Percentiles rank a stretch among this genome's conserved stretches.
Evolutionary conservation across 169 alveolate species (phyloP).

Genomic region (Miamiensis avidus): DNA sequence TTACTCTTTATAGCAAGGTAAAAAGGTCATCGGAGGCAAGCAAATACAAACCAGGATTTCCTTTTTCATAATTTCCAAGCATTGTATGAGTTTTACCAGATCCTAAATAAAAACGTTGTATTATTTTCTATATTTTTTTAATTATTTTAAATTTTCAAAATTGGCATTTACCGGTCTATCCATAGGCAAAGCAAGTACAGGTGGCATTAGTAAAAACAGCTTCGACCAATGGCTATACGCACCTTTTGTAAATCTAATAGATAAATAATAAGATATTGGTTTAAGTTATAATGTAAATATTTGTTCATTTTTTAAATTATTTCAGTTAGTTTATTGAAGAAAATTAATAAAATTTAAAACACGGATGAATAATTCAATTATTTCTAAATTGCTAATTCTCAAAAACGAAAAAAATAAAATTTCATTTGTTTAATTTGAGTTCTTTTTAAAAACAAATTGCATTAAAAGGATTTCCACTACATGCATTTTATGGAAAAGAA

Average conservation of each 20-base stretch:
- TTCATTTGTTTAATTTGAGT: too few relatives aligned
- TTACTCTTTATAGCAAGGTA: slow-evolving; percentile 74
- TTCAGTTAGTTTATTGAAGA: too few relatives aligned
- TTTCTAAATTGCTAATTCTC: too few relatives aligned
- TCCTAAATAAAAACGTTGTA: slow-evolving; percentile 46
- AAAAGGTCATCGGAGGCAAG: slow-evolving; percentile 94
- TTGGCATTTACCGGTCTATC: slow-evolving; percentile 88
- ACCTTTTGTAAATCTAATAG: slow-evolving; percentile 22
- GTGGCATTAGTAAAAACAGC: slow-evolving; percentile 93
- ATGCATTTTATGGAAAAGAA: too few relatives aligned
- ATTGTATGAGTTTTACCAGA: slow-evolving; percentile 97
- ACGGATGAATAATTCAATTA: too few relatives aligned
- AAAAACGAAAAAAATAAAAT: too few relatives aligned
- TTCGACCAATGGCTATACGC: slow-evolving; percentile 87
- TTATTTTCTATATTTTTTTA: not conserved
- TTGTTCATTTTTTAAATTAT: too few relatives aligned
- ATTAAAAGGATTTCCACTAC: too few relatives aligned
- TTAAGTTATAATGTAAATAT: too few relatives aligned
- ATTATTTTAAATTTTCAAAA: not conserved
- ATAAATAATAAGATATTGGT: too few relatives aligned
- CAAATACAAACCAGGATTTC: slow-evolving; percentile 93
- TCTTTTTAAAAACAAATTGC: too few relatives aligned
- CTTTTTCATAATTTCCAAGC: slow-evolving; percentile 92
- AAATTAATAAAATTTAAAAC: too few relatives aligned
- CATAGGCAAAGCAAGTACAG: slow-evolving; percentile 97